Evolutionary conservation across 208 protist genomes (phyloP).

Genomic region (Acanthamoeba triangularis): DNA sequence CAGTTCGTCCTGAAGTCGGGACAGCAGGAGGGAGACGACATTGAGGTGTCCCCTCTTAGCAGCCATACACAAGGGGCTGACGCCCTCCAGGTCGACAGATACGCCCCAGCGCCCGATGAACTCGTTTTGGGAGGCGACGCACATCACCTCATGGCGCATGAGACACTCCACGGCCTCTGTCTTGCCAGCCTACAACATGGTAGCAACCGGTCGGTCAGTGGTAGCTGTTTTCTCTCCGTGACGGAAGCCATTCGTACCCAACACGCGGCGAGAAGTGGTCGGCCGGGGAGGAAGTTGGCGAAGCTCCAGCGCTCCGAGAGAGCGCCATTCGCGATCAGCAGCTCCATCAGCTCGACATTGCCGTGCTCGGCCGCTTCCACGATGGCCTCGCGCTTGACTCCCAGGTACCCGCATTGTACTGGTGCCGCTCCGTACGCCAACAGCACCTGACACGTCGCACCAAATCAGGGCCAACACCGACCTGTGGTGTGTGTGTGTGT

Average conservation of each 20-base stretch:
- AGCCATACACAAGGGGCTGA: neutral
- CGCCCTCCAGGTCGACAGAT: neutral
- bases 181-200: neutral
- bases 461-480: neutral
- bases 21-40: neutral
- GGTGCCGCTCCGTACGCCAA: conserved; percentile 1
- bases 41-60: neutral
- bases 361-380: neutral
- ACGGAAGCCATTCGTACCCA: neutral
- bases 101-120: neutral
- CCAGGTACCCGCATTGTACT: neutral
- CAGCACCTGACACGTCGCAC: neutral
- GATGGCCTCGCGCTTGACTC: conserved; percentile 6
- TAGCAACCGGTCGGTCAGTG: no score
- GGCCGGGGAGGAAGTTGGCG: neutral
- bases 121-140: conserved; percentile 7
- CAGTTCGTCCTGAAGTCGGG: neutral
- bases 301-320: neutral
- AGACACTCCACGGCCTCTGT: neutral
- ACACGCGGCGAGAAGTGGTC: neutral
- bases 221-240: no score
- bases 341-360: conserved; percentile 37
- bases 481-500: no score
- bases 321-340: neutral
- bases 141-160: conserved; percentile 2